Evolutionary conservation across 495 filamentous ascomycete species (phyloP), one percentile per base, ranked within the genome.

Genomic region (Hyphodiscus hymeniophilus): DNA sequence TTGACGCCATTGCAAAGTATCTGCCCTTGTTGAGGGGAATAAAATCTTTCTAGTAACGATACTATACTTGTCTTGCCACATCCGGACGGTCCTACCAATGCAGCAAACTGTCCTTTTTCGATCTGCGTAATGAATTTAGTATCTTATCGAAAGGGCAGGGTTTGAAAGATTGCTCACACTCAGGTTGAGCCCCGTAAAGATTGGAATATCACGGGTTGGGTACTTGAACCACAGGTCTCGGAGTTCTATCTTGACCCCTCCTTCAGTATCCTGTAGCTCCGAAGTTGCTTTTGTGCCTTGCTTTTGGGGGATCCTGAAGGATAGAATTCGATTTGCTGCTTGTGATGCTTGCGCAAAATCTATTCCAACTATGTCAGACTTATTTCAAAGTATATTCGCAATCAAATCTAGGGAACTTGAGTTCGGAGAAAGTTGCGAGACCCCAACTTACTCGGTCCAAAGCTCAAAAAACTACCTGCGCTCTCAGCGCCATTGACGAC

Each of bases 51-150:
- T 1, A 88, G 61, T 0, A 88, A 63, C 3, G 74, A 74, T 15
- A 87, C 70, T 18, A 83, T 67, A 13, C 79, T 86, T 1, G 75
- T 81, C 55, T 91, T 91, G 11, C 86, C 86, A 23, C 78, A 84
- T 16, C 86, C 86, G 0, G 73, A 80, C 0, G 81, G 66, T 2
- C 86, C 86, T 6, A 88, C 84, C 13, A 91, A 67, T 0, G 81
- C 86, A 2, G 74, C 77, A 48, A 76, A 83, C 49, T 82, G 72
- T 1, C 84, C 84, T 34, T 76, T 74, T 33, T 75, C 64, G 39
- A 89, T 84, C 42, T 50, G 15, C 13, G 6, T 5, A 6, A 4
- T n/a, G 34, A 7, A 6, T 4, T n/a, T n/a, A 36, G 69, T 10
- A 75, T 70, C 13, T 78, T n/a, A n/a, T n/a, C 6, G 17, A 18